Evolutionary conservation across 352 stramenopile species (phyloP).

Genomic region (Phytophthora sansomeana): DNA sequence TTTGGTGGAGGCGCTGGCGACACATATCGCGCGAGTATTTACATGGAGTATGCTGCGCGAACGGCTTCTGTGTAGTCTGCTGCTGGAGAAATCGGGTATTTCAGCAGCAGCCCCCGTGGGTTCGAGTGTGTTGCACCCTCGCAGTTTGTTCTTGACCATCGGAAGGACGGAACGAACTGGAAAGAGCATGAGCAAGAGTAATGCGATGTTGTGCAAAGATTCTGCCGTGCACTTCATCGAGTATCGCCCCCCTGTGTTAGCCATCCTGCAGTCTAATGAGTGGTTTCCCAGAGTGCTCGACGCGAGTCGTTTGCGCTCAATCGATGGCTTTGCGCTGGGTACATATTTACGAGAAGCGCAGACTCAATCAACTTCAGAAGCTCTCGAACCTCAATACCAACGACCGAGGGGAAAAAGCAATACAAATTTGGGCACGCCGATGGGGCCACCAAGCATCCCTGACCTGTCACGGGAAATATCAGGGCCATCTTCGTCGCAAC

Average conservation of each 20-base stretch:
- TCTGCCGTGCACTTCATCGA: conserved; percentile 68
- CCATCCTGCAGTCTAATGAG: conserved; percentile 54
- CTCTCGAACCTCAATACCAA: conserved; percentile 36
- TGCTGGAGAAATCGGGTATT: conserved; percentile 71
- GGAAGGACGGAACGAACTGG: conserved; percentile 45
- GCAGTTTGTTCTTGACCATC: conserved; percentile 47
- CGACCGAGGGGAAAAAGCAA: conserved; percentile 52
- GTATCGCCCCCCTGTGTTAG: conserved; percentile 52
- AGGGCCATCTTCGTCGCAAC: conserved; percentile 55
- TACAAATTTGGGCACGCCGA: conserved; percentile 28
- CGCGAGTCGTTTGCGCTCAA: conserved; percentile 40
- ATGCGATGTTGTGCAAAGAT: conserved; percentile 52
- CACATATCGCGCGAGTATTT: conserved; percentile 61
- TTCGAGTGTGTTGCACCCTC: conserved; percentile 70
- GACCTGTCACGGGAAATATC: conserved; percentile 59
- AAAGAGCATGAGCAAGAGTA: conserved; percentile 42
- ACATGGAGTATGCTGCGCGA: conserved; percentile 83
- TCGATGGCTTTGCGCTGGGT: conserved; percentile 61
- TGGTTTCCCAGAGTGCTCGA: conserved; percentile 62
- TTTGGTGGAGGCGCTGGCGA: conserved; percentile 64
- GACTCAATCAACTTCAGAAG: conserved; percentile 42
- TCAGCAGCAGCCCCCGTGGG: conserved; percentile 52
- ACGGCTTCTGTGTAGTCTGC: conserved; percentile 59
- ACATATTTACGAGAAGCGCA: conserved; percentile 69
- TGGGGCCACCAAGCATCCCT: conserved; percentile 37